Percentiles rank a stretch among this genome's conserved stretches.
These are phyloP conservation scores for Wickerhamomyces canadensis DNA, from an alignment of 805 yeast species.

Conservation along the genomic window DNA sequence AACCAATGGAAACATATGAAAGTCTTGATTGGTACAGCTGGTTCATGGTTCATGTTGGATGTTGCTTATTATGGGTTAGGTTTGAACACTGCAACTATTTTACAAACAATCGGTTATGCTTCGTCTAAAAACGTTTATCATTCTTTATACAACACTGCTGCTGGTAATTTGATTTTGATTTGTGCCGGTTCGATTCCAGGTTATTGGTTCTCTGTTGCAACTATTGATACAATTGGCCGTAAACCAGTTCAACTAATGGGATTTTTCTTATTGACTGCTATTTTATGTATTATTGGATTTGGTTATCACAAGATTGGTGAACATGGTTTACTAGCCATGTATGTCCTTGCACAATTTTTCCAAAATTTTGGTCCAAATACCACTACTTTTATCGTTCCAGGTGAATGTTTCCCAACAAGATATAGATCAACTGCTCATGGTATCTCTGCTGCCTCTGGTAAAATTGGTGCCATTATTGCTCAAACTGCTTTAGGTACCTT, in stretches of 20 bases:
- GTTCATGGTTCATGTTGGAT: slow-evolving; percentile 87
- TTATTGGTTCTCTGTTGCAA: slow-evolving; percentile 80
- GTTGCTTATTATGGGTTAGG: slow-evolving; percentile 88
- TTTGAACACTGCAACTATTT: slow-evolving; percentile 73
- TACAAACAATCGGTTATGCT: slow-evolving; percentile 82
- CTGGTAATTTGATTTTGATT: slow-evolving; percentile 86
- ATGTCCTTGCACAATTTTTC: slow-evolving; percentile 80
- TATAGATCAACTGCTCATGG: slow-evolving; percentile 96
- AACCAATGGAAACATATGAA: slow-evolving; percentile 81
- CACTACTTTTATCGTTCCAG: slow-evolving; percentile 87
- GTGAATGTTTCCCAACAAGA: slow-evolving; percentile 91
- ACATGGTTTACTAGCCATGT: slow-evolving; percentile 68
- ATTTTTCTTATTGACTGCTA: slow-evolving; percentile 60
- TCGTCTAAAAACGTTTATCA: slow-evolving; percentile 63
- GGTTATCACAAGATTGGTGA: slow-evolving; percentile 68
- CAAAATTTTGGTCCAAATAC: slow-evolving; percentile 91
- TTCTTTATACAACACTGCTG: slow-evolving; percentile 70
- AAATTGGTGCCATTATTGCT: slow-evolving; percentile 89
- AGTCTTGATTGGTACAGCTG: slow-evolving; percentile 82
- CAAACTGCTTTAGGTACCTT: slow-evolving; percentile 84
- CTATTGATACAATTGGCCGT: slow-evolving; percentile 79
- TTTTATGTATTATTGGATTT: slow-evolving; percentile 79
- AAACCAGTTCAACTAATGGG: slow-evolving; percentile 77
- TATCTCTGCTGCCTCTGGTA: slow-evolving; percentile 88
- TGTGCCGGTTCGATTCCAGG: slow-evolving; percentile 97